Conservation (phyloP, 2,329 filamentous ascomycete genomes). For the Neofusicoccum cordaticola region DNA sequence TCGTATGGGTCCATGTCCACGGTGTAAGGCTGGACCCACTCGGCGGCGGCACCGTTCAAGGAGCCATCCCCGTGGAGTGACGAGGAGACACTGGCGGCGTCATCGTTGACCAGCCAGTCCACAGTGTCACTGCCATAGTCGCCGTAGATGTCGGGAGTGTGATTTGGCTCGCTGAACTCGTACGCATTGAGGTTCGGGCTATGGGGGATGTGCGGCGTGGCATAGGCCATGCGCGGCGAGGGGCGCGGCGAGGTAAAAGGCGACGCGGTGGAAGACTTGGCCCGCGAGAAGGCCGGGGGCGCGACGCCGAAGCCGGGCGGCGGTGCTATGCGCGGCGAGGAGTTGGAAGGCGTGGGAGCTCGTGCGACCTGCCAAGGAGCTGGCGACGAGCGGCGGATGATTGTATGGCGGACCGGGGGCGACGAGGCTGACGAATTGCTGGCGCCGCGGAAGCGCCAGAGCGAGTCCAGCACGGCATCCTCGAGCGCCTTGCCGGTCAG, state of each 20-base stretch:
- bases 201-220: slow-evolving; percentile 86
- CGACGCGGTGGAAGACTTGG: slow-evolving; percentile 74
- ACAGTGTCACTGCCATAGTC: slow-evolving; percentile 93
- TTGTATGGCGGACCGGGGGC: slow-evolving; percentile 80
- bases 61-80: slow-evolving; percentile 66
- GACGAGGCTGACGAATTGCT: slow-evolving; percentile 67
- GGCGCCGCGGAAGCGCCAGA: slow-evolving; percentile 78
- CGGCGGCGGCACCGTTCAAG: slow-evolving; percentile 75
- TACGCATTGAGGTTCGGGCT: slow-evolving; percentile 93
- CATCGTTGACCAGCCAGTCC: slow-evolving; percentile 90
- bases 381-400: slow-evolving; percentile 86
- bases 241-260: slow-evolving; percentile 93
- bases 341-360: slow-evolving; percentile 73
- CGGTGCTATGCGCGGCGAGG: slow-evolving; percentile 78
- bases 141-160: slow-evolving; percentile 80
- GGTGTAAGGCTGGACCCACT: slow-evolving; percentile 67
- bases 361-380: slow-evolving; percentile 84
- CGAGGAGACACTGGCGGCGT: slow-evolving; percentile 78
- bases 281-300: slow-evolving; percentile 71
- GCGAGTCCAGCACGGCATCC: slow-evolving; percentile 82
- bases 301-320: slow-evolving; percentile 74
- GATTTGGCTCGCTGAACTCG: slow-evolving; percentile 81
- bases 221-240: slow-evolving; percentile 85
- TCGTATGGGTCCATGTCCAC: slow-evolving; percentile 97
- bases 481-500: slow-evolving; percentile 76